Conservation (phyloP, 257 asterid species). For the Penstemon davidsonii region DNA sequence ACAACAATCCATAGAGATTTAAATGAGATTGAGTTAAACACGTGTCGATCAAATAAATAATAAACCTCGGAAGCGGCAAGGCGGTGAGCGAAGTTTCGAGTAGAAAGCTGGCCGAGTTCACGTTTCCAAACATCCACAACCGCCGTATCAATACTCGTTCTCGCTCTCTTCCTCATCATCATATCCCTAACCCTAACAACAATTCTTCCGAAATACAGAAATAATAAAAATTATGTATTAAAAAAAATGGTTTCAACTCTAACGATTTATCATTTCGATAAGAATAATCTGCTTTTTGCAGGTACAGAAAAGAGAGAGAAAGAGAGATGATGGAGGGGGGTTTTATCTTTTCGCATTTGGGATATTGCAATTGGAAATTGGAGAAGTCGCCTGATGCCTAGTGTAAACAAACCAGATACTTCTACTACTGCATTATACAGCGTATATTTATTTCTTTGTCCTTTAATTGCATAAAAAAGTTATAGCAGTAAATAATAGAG, state of each 20-base stretch:
- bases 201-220: conserved; percentile 12
- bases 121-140: conserved; percentile 73
- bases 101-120: conserved; percentile 69
- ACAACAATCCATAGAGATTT: background rate
- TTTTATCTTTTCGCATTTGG: background rate
- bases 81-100: conserved; percentile 68
- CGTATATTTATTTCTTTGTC: too few species aligned
- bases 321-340: background rate
- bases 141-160: conserved; percentile 47
- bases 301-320: background rate
- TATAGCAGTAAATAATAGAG: too few species aligned
- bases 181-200: conserved; percentile 31
- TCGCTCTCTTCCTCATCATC: conserved; percentile 45
- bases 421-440: too few species aligned
- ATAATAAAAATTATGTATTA: too few species aligned
- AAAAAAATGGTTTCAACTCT: too few species aligned
- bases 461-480: too few species aligned
- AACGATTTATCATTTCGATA: too few species aligned
- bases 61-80: conserved; percentile 75
- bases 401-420: background rate
- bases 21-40: background rate
- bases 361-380: conserved; percentile 5
- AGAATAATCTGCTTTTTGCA: too few species aligned
- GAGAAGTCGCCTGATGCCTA: conserved; percentile 15
- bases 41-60: background rate